Conservation (phyloP, 192 early-diverging fungal species). For the Entophlyctis helioformis region DNA sequence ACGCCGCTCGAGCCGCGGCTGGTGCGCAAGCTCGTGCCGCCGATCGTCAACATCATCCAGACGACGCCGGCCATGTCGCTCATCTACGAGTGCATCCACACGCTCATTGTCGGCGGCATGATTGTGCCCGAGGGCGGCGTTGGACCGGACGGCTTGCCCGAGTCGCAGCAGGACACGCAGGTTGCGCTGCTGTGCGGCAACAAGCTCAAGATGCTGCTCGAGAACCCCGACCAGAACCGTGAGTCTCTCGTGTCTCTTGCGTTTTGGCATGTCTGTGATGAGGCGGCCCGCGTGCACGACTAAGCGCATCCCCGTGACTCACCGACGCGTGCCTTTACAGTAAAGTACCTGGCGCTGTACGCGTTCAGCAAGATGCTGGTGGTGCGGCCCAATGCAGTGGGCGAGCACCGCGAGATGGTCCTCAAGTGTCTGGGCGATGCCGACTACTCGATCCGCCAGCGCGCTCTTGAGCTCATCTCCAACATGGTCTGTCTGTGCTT, state of each 20-base stretch:
- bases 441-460: slow-evolving; percentile 82
- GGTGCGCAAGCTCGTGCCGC: slow-evolving; percentile 74
- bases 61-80: slow-evolving; percentile 90
- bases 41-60: slow-evolving; percentile 73
- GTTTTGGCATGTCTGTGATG: neutral
- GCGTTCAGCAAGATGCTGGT: slow-evolving; percentile 72
- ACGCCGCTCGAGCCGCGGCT: slow-evolving; percentile 88
- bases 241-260: slow-evolving; percentile 26
- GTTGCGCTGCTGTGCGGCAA: slow-evolving; percentile 72
- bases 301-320: neutral
- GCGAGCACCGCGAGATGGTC: slow-evolving; percentile 71
- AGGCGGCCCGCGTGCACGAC: neutral
- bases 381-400: slow-evolving; percentile 72
- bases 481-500: slow-evolving; percentile 50
- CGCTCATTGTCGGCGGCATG: slow-evolving; percentile 81
- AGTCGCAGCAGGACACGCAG: slow-evolving; percentile 26
- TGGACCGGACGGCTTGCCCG: slow-evolving; percentile 23
- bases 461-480: slow-evolving; percentile 75
- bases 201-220: slow-evolving; percentile 72
- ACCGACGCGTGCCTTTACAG: slow-evolving; percentile 25
- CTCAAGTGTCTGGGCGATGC: slow-evolving; percentile 82
- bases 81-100: slow-evolving; percentile 95
- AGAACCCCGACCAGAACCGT: slow-evolving; percentile 86
- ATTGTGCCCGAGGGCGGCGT: slow-evolving; percentile 47
- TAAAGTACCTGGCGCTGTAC: slow-evolving; percentile 85